These are phyloP conservation scores for Circinella minor DNA, from an alignment of 371 early-diverging fungal genomes.

Conservation along the genomic window DNA sequence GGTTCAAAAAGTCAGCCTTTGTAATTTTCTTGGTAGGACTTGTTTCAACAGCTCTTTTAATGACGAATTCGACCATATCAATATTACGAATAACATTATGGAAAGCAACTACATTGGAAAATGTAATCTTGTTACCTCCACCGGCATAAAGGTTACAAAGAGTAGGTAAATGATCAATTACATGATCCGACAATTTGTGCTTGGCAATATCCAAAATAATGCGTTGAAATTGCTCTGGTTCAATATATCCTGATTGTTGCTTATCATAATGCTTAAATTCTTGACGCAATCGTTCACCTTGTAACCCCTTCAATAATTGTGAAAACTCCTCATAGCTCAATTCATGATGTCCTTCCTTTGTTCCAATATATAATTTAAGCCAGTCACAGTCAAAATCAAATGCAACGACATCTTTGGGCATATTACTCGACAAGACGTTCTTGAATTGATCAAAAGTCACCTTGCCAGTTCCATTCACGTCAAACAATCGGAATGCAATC, in stretches of 20 bases:
- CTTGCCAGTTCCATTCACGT: conserved; percentile 64
- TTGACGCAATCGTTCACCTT: conserved; percentile 79
- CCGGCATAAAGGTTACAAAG: conserved; percentile 62
- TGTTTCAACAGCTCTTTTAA: conserved; percentile 58
- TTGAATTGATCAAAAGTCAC: conserved; percentile 73
- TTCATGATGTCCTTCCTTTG: conserved; percentile 59
- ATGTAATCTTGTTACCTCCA: conserved; percentile 61
- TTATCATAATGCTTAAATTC: conserved; percentile 79
- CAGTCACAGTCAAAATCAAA: conserved; percentile 79
- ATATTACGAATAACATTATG: conserved; percentile 77
- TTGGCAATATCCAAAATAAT: conserved; percentile 70
- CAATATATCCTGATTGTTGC: conserved; percentile 68
- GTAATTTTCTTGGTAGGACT: conserved; percentile 65
- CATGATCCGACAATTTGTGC: conserved; percentile 73
- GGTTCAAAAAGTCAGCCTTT: conserved; percentile 64
- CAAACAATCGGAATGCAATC: conserved; percentile 79
- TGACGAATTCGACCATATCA: conserved; percentile 74
- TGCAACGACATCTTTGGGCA: conserved; percentile 63
- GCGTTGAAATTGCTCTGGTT: conserved; percentile 67
- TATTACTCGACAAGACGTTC: conserved; percentile 61
- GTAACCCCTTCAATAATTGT: conserved; percentile 80
- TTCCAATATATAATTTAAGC: conserved; percentile 73
- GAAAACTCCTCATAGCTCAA: conserved; percentile 80
- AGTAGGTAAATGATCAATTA: conserved; percentile 74
- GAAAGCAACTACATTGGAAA: conserved; percentile 71